Evolutionary conservation across 768 basidiomycete genomes (phyloP).

Genomic region (Hypsizygus marmoreus): DNA sequence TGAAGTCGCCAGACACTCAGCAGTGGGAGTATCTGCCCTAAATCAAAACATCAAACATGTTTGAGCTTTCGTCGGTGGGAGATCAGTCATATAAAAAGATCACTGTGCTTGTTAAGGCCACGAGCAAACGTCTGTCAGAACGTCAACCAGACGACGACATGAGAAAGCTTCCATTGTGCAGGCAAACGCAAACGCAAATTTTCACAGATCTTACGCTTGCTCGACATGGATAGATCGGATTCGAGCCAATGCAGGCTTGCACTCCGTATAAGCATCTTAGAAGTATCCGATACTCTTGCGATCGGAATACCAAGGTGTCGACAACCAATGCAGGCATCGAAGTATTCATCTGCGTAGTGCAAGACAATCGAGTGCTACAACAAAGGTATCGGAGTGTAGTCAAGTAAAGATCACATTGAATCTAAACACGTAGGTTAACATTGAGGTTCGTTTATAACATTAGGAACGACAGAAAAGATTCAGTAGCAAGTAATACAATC

Average conservation of each 20-base stretch:
- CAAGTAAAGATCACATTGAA: not conserved
- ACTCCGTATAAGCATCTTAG: slow-evolving; percentile 39
- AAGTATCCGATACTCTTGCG: slow-evolving; percentile 33
- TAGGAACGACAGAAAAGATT: slow-evolving; percentile 15
- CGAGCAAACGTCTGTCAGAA: not conserved
- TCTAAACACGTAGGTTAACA: slow-evolving; percentile 15
- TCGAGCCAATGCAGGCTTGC: slow-evolving; percentile 19
- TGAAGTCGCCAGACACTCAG: not conserved
- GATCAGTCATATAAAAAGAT: too few species aligned
- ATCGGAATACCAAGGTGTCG: slow-evolving; percentile 14
- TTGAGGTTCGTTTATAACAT: not conserved
- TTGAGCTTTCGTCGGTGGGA: not conserved
- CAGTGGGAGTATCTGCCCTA: not conserved
- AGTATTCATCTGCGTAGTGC: not conserved
- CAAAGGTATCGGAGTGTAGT: not conserved
- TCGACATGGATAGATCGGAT: not conserved
- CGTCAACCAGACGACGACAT: slow-evolving; percentile 3
- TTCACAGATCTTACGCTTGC: not conserved
- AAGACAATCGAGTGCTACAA: too few species aligned
- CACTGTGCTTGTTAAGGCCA: too few species aligned
- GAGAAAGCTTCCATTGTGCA: too few species aligned
- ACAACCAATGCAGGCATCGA: not conserved
- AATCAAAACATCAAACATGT: not conserved
- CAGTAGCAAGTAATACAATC: slow-evolving; percentile 50
- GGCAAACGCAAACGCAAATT: too few species aligned